A percentile compares a stretch with the other conserved stretches of the same genome.
These are phyloP conservation scores for Pouteria glomerata DNA, from an alignment of 148 eudicot species.

Conservation along the genomic window DNA sequence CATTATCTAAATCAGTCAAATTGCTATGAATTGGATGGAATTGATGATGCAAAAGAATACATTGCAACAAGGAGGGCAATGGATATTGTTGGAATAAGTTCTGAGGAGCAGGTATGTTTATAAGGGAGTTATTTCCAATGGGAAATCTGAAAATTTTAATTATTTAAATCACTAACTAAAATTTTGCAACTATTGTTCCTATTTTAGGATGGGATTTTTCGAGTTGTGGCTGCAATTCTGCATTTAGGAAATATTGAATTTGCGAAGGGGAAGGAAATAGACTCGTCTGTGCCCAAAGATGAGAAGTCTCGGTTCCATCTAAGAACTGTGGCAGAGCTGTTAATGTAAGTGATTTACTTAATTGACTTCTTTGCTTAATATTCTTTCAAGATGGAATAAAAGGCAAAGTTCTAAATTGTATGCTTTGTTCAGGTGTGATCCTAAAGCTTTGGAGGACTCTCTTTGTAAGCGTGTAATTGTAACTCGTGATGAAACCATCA, in stretches of 20 bases:
- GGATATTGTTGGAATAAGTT: conserved; percentile 93
- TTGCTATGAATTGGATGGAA: conserved; percentile 76
- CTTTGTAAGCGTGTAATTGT: conserved; percentile 91
- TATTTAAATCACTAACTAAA: conserved; percentile 6
- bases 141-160: conserved; percentile 6
- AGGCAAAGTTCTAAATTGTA: conserved; percentile 7
- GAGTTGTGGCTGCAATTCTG: conserved; percentile 91
- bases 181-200: conserved; percentile 13
- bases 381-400: not conserved
- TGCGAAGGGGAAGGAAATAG: conserved; percentile 77
- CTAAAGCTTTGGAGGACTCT: conserved; percentile 77
- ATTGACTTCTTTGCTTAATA: not conserved
- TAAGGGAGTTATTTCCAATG: not conserved
- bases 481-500: conserved; percentile 91
- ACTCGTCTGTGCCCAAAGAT: conserved; percentile 95
- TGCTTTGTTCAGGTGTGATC: conserved; percentile 70
- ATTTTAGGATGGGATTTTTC: conserved; percentile 86
- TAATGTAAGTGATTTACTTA: conserved; percentile 45
- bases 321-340: conserved; percentile 83
- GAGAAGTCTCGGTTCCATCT: conserved; percentile 90
- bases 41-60: conserved; percentile 88
- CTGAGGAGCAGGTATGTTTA: conserved; percentile 76
- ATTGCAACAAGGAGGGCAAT: conserved; percentile 84
- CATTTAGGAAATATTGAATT: conserved; percentile 97
- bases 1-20: conserved; percentile 93